Percentiles rank a stretch among this genome's conserved stretches.
Conservation (phyloP, 805 yeast genomes). For the Kodamaea kakaduensis region DNA sequence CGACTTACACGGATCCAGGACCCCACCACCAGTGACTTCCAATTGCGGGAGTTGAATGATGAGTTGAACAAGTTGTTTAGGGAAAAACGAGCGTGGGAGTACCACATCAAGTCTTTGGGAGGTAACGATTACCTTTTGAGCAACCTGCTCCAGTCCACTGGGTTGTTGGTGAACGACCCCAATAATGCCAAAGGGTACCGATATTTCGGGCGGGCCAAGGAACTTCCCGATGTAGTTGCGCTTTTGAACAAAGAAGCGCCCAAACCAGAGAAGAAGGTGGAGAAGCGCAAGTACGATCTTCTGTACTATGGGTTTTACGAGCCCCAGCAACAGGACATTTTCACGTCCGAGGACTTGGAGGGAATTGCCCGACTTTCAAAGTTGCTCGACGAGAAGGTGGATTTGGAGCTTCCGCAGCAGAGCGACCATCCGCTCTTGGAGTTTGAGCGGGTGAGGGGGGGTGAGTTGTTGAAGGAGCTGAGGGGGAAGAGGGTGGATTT, state of each 20-base stretch:
- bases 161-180: slow-evolving; percentile 8
- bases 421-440: slow-evolving; percentile 19
- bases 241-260: slow-evolving; percentile 16
- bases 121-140: slow-evolving; percentile 59
- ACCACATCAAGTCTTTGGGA: slow-evolving; percentile 63
- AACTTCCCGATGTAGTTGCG: slow-evolving; percentile 62
- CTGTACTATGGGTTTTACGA: slow-evolving; percentile 9
- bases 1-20: slow-evolving; percentile 65
- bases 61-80: slow-evolving; percentile 59
- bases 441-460: slow-evolving; percentile 26
- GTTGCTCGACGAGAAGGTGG: slow-evolving; percentile 2
- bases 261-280: slow-evolving; percentile 21
- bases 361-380: not conserved
- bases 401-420: not conserved
- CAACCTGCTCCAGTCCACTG: slow-evolving; percentile 17
- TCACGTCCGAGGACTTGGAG: slow-evolving; percentile 3
- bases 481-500: slow-evolving; percentile 12
- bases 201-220: slow-evolving; percentile 82
- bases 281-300: slow-evolving; percentile 11
- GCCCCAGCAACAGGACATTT: slow-evolving; percentile 14
- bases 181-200: slow-evolving; percentile 47
- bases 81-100: slow-evolving; percentile 77
- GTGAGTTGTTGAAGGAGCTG: slow-evolving; percentile 13
- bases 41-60: slow-evolving; percentile 72
- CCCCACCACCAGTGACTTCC: slow-evolving; percentile 47